phyloP scores from a whole-genome alignment of 257 asterid genomes.

The Cynanchum wilfordii region DNA sequence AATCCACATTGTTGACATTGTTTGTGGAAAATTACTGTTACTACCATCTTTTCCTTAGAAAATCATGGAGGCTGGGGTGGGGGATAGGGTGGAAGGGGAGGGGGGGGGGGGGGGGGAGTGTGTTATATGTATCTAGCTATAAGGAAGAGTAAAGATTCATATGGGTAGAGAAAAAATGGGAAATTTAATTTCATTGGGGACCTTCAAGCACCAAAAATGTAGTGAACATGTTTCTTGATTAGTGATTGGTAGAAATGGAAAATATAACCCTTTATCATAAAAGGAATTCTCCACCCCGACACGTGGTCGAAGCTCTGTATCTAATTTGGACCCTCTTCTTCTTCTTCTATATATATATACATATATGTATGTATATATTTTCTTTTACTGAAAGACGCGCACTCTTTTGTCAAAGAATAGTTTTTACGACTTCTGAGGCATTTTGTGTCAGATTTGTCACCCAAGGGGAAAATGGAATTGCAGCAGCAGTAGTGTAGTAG shows the following conservation, averaged over 20 bases:
- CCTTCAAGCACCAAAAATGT: neutral
- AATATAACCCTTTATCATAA: neutral
- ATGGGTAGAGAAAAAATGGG: neutral
- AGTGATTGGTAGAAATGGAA: conserved; percentile 16
- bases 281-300: conserved; percentile 15
- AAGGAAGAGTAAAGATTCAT: neutral
- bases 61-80: neutral
- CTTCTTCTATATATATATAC: no score
- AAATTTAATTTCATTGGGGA: conserved; percentile 11
- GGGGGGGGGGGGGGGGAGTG: no score
- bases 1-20: conserved; percentile 12
- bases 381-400: conserved; percentile 21
- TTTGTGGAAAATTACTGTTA: neutral
- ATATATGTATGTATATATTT: no score
- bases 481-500: no score
- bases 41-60: neutral
- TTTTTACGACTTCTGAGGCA: conserved; percentile 1
- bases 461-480: neutral
- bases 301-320: conserved; percentile 25
- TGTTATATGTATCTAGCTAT: neutral
- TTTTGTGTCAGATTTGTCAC: conserved; percentile 15
- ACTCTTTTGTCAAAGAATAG: neutral
- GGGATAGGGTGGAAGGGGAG: no score
- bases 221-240: conserved; percentile 3
- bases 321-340: conserved; percentile 25